Percentiles rank a stretch among this genome's conserved stretches.
Evolutionary conservation across 345 rosid genomes (phyloP).

Genomic region (Eutrema heterophyllum): DNA sequence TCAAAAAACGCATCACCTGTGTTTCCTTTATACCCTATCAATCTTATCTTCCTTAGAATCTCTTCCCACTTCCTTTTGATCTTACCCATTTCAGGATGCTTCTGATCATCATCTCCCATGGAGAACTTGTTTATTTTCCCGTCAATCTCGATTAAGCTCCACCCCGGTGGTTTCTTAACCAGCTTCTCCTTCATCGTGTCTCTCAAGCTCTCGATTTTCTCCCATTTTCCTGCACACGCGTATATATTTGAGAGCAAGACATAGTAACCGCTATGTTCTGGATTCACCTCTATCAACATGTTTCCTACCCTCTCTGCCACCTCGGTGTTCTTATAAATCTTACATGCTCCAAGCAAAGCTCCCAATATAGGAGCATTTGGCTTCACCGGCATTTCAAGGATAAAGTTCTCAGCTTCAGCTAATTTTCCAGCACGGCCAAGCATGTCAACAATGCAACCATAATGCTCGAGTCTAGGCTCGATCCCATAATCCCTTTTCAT

Average conservation of each 20-base stretch:
- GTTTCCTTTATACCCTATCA: conserved; percentile 51
- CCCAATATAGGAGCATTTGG: conserved; percentile 69
- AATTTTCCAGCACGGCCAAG: conserved; percentile 72
- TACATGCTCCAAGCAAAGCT: conserved; percentile 77
- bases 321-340: conserved; percentile 55
- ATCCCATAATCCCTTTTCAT: conserved; percentile 43
- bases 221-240: conserved; percentile 61
- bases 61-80: conserved; percentile 62
- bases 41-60: conserved; percentile 47
- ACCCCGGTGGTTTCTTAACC: conserved; percentile 52
- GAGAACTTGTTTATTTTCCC: conserved; percentile 55
- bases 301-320: conserved; percentile 60
- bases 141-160: conserved; percentile 53
- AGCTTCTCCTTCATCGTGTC: conserved; percentile 61
- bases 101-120: conserved; percentile 42
- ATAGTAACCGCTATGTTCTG: conserved; percentile 71
- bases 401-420: conserved; percentile 59
- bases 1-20: conserved; percentile 54
- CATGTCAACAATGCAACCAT: conserved; percentile 76
- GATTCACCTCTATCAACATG: conserved; percentile 46
- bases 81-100: conserved; percentile 52
- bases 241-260: conserved; percentile 68
- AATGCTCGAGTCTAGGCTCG: conserved; percentile 67
- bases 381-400: conserved; percentile 57
- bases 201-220: conserved; percentile 43